Evolutionary conservation across 495 filamentous ascomycete species (phyloP).

Genomic region (Bacidia gigantensis): DNA sequence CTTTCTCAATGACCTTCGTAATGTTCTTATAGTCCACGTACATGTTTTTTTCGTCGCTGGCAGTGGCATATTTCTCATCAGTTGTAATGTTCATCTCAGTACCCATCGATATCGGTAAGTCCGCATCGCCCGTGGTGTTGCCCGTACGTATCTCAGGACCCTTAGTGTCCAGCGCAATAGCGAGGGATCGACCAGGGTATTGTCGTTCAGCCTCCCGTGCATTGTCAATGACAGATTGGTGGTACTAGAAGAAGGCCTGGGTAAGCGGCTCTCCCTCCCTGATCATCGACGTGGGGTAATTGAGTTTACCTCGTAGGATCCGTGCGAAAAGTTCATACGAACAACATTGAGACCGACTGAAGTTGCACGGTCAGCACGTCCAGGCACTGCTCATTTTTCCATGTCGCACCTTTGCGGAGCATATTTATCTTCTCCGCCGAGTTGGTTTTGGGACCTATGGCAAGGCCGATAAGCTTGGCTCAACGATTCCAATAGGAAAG

Average conservation of each 20-base stretch:
- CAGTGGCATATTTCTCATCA: conserved; percentile 82
- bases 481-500: background rate
- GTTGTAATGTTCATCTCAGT: conserved; percentile 87
- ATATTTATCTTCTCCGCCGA: conserved; percentile 90
- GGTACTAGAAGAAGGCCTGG: conserved; percentile 39
- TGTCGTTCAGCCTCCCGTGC: conserved; percentile 66
- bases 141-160: conserved; percentile 97
- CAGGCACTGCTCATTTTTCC: background rate
- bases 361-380: conserved; percentile 16
- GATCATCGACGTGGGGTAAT: conserved; percentile 11
- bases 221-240: conserved; percentile 94
- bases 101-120: conserved; percentile 76
- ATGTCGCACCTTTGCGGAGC: conserved; percentile 52
- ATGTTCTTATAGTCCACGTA: conserved; percentile 99
- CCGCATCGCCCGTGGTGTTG: conserved; percentile 70
- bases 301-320: conserved; percentile 62
- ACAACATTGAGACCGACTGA: conserved; percentile 86
- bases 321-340: conserved; percentile 99
- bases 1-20: conserved; percentile 88
- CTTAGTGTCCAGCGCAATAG: conserved; percentile 97
- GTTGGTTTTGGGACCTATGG: conserved; percentile 85
- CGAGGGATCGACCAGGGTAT: conserved; percentile 70
- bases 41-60: conserved; percentile 84
- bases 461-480: background rate
- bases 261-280: conserved; percentile 7